Evolutionary conservation across 441 rosid genomes (phyloP).

Genomic region (Dalechampia spathulata): DNA sequence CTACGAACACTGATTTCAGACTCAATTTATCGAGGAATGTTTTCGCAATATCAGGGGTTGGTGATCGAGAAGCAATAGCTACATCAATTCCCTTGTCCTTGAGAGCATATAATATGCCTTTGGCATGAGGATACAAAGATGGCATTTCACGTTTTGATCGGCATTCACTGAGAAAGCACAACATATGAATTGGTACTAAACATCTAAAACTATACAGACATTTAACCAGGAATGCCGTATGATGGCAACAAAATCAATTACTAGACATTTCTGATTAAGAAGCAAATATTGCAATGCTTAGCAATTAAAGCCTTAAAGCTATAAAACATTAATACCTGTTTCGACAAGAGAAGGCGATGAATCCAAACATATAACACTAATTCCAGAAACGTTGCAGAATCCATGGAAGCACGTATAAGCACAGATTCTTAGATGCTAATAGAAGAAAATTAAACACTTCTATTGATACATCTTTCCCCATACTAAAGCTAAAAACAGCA

Average conservation of each 20-base stretch:
- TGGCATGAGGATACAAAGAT: constrained; percentile 33
- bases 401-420: too few relatives aligned
- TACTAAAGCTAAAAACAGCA: too few relatives aligned
- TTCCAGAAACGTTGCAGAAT: too few relatives aligned
- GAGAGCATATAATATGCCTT: constrained; percentile 35
- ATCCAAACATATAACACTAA: too few relatives aligned
- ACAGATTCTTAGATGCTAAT: too few relatives aligned
- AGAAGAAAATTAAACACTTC: too few relatives aligned
- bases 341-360: neutral
- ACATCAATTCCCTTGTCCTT: constrained; percentile 41
- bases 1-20: constrained; percentile 32
- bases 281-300: neutral
- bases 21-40: constrained; percentile 40
- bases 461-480: too few relatives aligned
- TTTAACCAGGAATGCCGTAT: neutral
- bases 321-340: neutral
- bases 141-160: constrained; percentile 36
- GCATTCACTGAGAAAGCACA: constrained; percentile 28
- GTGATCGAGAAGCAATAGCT: constrained; percentile 55
- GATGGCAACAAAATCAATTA: too few relatives aligned
- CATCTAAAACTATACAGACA: neutral
- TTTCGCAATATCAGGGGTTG: constrained; percentile 42
- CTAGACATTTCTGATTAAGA: too few relatives aligned
- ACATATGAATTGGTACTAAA: neutral
- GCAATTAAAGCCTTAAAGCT: neutral